A percentile compares a stretch with the other conserved stretches of the same genome.
phyloP scores from a whole-genome alignment of 495 filamentous ascomycete species.

The Lichenothelia convexa region DNA sequence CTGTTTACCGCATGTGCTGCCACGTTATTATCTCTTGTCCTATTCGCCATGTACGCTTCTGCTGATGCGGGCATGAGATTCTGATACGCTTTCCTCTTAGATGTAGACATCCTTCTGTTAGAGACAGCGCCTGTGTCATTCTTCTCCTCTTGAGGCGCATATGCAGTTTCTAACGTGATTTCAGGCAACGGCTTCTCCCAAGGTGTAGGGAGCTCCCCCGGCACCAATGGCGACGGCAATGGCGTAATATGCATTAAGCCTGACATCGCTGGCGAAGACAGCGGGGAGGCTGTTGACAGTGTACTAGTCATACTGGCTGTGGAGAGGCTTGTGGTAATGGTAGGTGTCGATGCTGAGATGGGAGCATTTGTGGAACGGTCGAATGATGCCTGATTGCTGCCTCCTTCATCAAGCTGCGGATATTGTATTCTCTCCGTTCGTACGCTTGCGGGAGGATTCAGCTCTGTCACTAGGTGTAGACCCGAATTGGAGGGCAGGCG shows the following conservation, averaged over 20 bases:
- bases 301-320: constrained; percentile 16
- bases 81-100: constrained; percentile 9
- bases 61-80: constrained; percentile 13
- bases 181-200: constrained; percentile 34
- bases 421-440: constrained; percentile 8
- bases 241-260: constrained; percentile 78
- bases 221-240: constrained; percentile 69
- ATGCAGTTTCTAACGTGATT: constrained; percentile 21
- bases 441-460: constrained; percentile 3
- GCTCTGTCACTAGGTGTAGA: constrained; percentile 14
- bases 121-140: constrained; percentile 9
- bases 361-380: constrained; percentile 6
- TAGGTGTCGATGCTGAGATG: constrained; percentile 2
- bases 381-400: background rate
- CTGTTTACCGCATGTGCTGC: constrained; percentile 42
- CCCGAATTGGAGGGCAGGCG: constrained; percentile 12
- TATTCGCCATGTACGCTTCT: constrained; percentile 18
- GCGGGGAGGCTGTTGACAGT: constrained; percentile 27
- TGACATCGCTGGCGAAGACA: constrained; percentile 39
- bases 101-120: constrained; percentile 10
- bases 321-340: constrained; percentile 9
- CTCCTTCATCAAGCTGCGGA: constrained; percentile 4
- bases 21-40: constrained; percentile 23
- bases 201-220: constrained; percentile 51
- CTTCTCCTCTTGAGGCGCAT: constrained; percentile 11